Conservation (phyloP, 192 early-diverging fungal genomes). For the Geranomyces michiganensis region DNA sequence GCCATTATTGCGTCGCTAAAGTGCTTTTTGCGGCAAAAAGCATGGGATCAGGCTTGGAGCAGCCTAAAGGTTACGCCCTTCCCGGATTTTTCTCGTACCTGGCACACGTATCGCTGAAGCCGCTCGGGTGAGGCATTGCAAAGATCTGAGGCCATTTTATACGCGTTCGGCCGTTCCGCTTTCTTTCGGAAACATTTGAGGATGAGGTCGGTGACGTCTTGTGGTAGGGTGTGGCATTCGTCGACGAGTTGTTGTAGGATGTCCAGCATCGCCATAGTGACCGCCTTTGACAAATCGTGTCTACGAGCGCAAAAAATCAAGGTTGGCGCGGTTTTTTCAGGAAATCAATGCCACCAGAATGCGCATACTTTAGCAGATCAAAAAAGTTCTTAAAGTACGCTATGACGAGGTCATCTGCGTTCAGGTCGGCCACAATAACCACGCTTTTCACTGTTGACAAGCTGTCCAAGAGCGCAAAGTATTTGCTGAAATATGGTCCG, state of each 20-base stretch:
- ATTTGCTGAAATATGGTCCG: conserved; percentile 68
- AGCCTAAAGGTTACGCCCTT: too few species aligned
- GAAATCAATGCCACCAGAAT: neutral
- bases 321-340: neutral
- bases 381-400: conserved; percentile 76
- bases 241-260: conserved; percentile 83
- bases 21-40: conserved; percentile 57
- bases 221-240: conserved; percentile 67
- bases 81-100: conserved; percentile 4
- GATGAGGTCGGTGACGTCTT: conserved; percentile 86
- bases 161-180: conserved; percentile 23
- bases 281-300: conserved; percentile 71
- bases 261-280: conserved; percentile 77
- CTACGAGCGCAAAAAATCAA: conserved; percentile 34
- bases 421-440: conserved; percentile 77
- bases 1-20: conserved; percentile 82
- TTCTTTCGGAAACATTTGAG: conserved; percentile 75
- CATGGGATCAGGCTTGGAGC: too few species aligned
- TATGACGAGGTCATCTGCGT: conserved; percentile 74
- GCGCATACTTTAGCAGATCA: conserved; percentile 59
- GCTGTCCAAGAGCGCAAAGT: conserved; percentile 88
- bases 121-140: conserved; percentile 73
- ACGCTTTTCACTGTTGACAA: conserved; percentile 83
- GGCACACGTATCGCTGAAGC: conserved; percentile 87
- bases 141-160: conserved; percentile 80